Evolutionary conservation across 2,329 filamentous ascomycete species (phyloP).

Genomic region (Cephalotrichum gorgonifer): DNA sequence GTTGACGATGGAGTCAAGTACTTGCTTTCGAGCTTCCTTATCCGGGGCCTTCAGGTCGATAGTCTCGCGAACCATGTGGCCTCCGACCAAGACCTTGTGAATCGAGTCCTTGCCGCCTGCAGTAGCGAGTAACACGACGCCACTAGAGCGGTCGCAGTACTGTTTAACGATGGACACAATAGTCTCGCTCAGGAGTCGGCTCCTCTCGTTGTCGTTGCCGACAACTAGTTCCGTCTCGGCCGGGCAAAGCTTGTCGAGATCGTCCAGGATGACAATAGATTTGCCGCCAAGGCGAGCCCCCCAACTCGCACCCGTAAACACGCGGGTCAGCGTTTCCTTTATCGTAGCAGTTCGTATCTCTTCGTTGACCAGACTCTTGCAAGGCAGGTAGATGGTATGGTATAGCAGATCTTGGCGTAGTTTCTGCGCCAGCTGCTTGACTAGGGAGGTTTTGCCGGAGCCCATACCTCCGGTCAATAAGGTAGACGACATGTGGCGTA

Average conservation of each 20-base stretch:
- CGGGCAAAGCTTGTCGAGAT: conserved; percentile 86
- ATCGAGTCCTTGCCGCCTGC: conserved; percentile 88
- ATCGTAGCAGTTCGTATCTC: conserved; percentile 83
- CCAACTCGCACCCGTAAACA: conserved; percentile 89
- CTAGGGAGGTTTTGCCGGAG: conserved; percentile 77
- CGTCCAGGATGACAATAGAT: conserved; percentile 79
- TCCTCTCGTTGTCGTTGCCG: conserved; percentile 85
- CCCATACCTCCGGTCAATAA: conserved; percentile 82
- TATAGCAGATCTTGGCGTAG: conserved; percentile 66
- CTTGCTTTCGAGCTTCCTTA: conserved; percentile 75
- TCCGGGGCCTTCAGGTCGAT: conserved; percentile 81
- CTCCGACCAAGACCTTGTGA: conserved; percentile 81
- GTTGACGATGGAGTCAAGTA: conserved; percentile 70
- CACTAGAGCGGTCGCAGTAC: conserved; percentile 69
- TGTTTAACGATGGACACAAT: conserved; percentile 74
- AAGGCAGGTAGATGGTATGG: conserved; percentile 77
- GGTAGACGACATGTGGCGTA: conserved; percentile 80
- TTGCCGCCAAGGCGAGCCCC: conserved; percentile 77
- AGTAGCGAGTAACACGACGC: conserved; percentile 79
- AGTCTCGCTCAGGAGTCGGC: conserved; percentile 83
- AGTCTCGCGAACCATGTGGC: conserved; percentile 88
- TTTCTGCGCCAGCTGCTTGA: conserved; percentile 63
- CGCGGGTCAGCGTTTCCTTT: conserved; percentile 73
- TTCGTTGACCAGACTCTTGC: conserved; percentile 77
- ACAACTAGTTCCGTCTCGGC: conserved; percentile 91